Evolutionary conservation across 1,139 yeast genomes (phyloP), one percentile per base, ranked within the genome.

Genomic region (Scheffersomyces lignicola): DNA sequence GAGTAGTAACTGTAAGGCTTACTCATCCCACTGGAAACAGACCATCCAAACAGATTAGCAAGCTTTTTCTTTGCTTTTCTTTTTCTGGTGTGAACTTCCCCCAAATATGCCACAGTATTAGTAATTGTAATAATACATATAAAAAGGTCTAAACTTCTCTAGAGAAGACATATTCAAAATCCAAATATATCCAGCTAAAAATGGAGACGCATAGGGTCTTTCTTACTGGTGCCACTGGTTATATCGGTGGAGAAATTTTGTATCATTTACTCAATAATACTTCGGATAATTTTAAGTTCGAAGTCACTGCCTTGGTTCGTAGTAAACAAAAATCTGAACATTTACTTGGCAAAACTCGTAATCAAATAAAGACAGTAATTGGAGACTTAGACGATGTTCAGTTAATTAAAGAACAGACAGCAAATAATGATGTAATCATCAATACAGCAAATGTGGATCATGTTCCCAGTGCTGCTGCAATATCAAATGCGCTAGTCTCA

Each of bases 381-480:
- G 55, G 69, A 1, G 39, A 44, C 13, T 47, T 66, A 29, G 58
- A 57, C 35, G 51, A 51, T 34, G 16, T 39, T 13, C 49, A 51
- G 2, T 12, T 58, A 4, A 36, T 67, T 14, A 45, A 42, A 18
- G 27, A 51, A 17, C 54, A 57, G 34, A 57, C 52, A 2, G 35
- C 39, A 0, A 36, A 39, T 5, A 55, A 56, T 28, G 65, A 62
- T 38, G 49, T 64, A 27, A 52, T 65, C 17, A 52, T 67, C 36
- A 60, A 65, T 46, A 56, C 70, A 5, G 73, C 73, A 5, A 51
- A 64, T 33, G 64, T 60, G 23, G 69, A 64, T 43, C 62, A 62
- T 43, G 49, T 57, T 11, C 52, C 59, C 7, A 56, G 65, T 24
- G 61, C 62, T n/a, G 43, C 58, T 31, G 49, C 49, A 5, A 39